Evolutionary conservation across 306 rosid genomes (phyloP).

Genomic region (Quercus glauca): DNA sequence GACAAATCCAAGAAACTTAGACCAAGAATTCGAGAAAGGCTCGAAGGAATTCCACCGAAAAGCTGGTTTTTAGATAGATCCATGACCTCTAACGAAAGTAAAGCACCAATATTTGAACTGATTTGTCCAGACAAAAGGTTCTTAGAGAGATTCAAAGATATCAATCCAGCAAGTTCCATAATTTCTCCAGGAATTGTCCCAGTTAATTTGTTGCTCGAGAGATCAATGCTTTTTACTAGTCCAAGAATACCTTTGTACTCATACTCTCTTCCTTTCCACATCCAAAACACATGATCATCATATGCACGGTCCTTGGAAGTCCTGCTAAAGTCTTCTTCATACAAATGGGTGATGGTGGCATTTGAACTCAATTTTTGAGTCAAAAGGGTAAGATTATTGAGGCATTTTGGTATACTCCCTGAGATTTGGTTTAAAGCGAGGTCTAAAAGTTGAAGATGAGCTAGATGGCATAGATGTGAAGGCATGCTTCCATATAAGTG

Average conservation of each 20-base stretch:
- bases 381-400: neutral
- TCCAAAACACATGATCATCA: neutral
- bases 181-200: slow-evolving; percentile 1
- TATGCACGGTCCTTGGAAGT: too few species aligned
- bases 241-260: too few species aligned
- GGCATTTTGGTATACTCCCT: too few species aligned
- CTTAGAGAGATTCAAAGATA: slow-evolving; percentile 18
- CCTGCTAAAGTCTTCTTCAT: too few species aligned
- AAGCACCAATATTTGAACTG: neutral
- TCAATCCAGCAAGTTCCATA: slow-evolving; percentile 1
- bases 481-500: too few species aligned
- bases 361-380: too few species aligned
- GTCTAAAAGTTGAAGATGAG: too few species aligned
- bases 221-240: too few species aligned
- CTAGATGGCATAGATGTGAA: too few species aligned
- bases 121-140: neutral
- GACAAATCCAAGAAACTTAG: too few species aligned
- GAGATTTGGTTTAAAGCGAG: too few species aligned
- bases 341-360: neutral
- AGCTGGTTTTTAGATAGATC: neutral
- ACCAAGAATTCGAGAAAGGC: neutral
- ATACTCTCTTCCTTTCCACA: neutral
- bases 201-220: neutral
- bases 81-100: neutral
- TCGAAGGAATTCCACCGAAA: neutral